Base-by-base conservation (phyloP, 352 stramenopile species). In the Phytophthora pluvialis region DNA sequence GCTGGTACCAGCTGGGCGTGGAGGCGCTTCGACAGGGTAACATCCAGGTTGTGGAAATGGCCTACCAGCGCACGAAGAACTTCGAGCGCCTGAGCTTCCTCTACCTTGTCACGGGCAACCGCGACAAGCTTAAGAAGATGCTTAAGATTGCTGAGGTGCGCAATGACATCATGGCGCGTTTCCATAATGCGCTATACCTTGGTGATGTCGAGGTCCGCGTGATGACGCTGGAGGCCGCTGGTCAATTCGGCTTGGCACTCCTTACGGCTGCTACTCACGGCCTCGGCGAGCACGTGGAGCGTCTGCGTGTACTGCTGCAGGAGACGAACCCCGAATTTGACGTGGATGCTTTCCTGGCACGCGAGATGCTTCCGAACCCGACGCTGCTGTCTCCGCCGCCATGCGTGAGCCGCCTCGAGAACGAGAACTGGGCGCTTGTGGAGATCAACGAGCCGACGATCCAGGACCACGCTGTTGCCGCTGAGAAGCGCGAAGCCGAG, bases 41-140 rank as follows among this genome's bases (percentile, higher is more conserved):
- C 73, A 96, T 99, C 61, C 89, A 99, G 76, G 96, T 99, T 65
- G 98, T 99, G 29, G 98, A 99, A 78, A 99, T 99, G 97, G 97
- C 95, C 35, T 99, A 99, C 72, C 97, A 99, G 86, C 93, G 97
- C 40, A 99, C 97, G 26, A 99, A 99, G 78, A 98, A 99, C 84
- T 99, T 99, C 72, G 98, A 99, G 70, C 94, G 97, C n/a, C 81
- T 99, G 13, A 98, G 92, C 50, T 99, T 99, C 80, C 78, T 99
- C 31, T 99, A 99, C 81, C 83, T 99, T 15, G 91, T 99, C 40
- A 99, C 97, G 45, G 98, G 98, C 54, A 98, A 99, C 80, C 97
- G 88, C 38, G 97, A 99, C 61, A 99, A 99, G 81, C 88, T 99
- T 10, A 88, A 95, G 64, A 99, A 99, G 82, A 99, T 99, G 97